Evolutionary conservation across 768 basidiomycete genomes (phyloP).

Genomic region (Leccinum fibrillosum): DNA sequence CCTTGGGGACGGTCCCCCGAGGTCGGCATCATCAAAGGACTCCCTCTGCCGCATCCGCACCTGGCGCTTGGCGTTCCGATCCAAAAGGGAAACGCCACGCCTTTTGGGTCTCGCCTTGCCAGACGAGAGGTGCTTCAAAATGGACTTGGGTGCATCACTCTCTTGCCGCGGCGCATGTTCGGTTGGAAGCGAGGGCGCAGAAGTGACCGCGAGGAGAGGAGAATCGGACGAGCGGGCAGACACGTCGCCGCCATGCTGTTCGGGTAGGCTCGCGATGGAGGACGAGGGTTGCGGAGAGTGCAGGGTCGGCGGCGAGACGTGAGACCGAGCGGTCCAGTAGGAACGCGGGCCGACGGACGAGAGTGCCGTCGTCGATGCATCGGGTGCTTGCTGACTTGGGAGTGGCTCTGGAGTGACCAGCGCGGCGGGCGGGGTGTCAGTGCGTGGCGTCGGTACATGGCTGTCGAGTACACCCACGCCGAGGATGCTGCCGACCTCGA

Average conservation of each 20-base stretch:
- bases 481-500: slow-evolving; percentile 74
- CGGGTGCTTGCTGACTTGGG: not conserved
- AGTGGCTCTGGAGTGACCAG: slow-evolving; percentile 1
- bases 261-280: slow-evolving; percentile 16
- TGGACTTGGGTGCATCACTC: slow-evolving; percentile 18
- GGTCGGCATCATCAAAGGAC: slow-evolving; percentile 19
- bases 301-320: slow-evolving; percentile 12
- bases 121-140: slow-evolving; percentile 20
- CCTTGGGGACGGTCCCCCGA: not conserved
- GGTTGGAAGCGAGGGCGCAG: slow-evolving; percentile 9
- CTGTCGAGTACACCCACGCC: slow-evolving; percentile 58
- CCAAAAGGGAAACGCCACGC: slow-evolving; percentile 13
- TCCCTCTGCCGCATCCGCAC: slow-evolving; percentile 15
- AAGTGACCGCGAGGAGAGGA: slow-evolving; percentile 17
- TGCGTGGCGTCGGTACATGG: slow-evolving; percentile 8
- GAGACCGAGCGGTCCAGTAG: slow-evolving; percentile 21
- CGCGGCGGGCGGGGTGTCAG: not conserved
- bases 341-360: slow-evolving; percentile 23
- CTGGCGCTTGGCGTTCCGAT: slow-evolving; percentile 10
- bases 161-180: slow-evolving; percentile 7
- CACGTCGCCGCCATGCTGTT: slow-evolving; percentile 6
- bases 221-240: slow-evolving; percentile 24
- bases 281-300: slow-evolving; percentile 6
- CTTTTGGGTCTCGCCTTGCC: slow-evolving; percentile 6
- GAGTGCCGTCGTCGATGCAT: slow-evolving; percentile 20